Base-by-base conservation (phyloP, 805 yeast species). In the Candida coleopterorum region DNA sequence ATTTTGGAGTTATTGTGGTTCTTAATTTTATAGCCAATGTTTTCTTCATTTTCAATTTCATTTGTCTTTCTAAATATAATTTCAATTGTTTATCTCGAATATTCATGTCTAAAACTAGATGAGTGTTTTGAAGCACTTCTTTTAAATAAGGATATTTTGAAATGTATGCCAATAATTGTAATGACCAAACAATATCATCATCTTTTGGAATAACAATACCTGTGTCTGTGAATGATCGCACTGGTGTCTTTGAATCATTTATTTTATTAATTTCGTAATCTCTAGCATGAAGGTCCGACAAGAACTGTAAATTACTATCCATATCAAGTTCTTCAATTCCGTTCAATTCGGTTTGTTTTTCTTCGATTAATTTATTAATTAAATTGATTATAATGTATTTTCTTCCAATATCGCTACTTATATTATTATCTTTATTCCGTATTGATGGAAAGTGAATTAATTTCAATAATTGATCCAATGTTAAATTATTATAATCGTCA, bases 121-220 rank as follows among this genome's bases (percentile, higher is more conserved):
- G 83, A 3, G 95, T 80, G 35, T 74, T 75, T 46, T 88, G 94
- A 40, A 90, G 64, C 32, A 70, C 71, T 25, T 78, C 81, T 50
- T 89, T 84, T 56, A 89, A 64, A 43, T 77, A 74, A 0, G 96
- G 81, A 52, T 93, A 90, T 58, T 90, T 90, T 4, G 97, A 88
- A 28, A 89, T 85, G 58, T 88, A 90, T 10, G 97, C 97, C 34
- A 93, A 60, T 15, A 93, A 70, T 58, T 90, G 97, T 37, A 90
- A 66, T 4, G 95, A 83, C 96, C 96, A 88, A 25, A 87, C 80
- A 12, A 90, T 85, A 53, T 90, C 98, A 55, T 90, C 97, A 44
- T 85, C 95, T 39, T 86, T 75, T 1, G 97, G 97, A 5, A 88
- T 74, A n/a, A 89, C 71, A 16, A 80, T 77, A 2, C 95, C 95